Evolutionary conservation across 306 rosid species (phyloP), one percentile per base, ranked within the genome.

Genomic region (Lathyrus tuberosus): DNA sequence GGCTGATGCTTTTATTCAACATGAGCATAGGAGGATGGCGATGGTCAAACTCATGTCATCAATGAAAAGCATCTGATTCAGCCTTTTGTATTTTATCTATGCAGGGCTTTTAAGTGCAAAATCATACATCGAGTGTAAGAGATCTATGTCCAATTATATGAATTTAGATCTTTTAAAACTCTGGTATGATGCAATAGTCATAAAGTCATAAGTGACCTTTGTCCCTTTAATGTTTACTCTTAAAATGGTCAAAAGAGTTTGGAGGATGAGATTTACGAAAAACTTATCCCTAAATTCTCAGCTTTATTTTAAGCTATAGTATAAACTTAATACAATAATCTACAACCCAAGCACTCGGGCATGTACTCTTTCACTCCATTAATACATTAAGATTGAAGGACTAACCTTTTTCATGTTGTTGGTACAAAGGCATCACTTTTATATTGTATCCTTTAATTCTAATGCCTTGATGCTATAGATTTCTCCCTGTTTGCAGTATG

Each of bases 1-100:
- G 68, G 97, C 95, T 14, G 96, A 66, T 0, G 84, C 80, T 2
- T 90, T 94, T 56, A 84, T 90, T 42, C 72, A 66, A 67, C n/a
- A 40, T 1, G 89, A 86, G 83, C 92, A 94, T 37, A 70, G 47
- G 54, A 84, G 81, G 62, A 87, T 86, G 46, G 66, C 60, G 8
- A 0, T 65, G 4, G 58, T 62, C 38, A 75, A 79, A 73, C 60
- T 70, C 72, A 65, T 33, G 74, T 65, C 86, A 13, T 44, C 80
- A 8, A 12, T 14, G 71, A 51, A 66, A 46, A 16, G 5, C 17
- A 10, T 3, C 1, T 40, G 31, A 76, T 6, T 70, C 4, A 70
- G 26, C 5, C n/a, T 41, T 57, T 26, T 6, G 10, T 12, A 26
- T 6, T 4, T 4, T 16, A 6, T 35, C 11, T 67, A 18, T 44